Evolutionary conservation across 2,329 filamentous ascomycete species (phyloP).

Genomic region (Rhytidhysteron rufulum): DNA sequence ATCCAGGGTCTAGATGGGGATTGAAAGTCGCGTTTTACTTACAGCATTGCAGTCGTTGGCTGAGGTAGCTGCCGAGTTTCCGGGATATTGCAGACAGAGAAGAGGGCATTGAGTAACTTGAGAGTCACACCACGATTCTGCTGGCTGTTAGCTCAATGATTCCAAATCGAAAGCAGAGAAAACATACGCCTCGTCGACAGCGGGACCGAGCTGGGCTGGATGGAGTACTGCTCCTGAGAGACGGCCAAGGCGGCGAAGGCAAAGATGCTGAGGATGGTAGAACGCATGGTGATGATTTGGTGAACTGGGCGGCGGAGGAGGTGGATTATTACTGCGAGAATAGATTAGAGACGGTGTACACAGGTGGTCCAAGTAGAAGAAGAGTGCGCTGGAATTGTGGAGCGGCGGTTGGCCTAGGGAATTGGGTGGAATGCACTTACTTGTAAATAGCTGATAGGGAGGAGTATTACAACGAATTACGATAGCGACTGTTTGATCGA

Average conservation of each 20-base stretch:
- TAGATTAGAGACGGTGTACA: slow-evolving; percentile 3
- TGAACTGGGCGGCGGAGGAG: background rate
- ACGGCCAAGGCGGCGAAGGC: slow-evolving; percentile 51
- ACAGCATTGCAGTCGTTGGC: slow-evolving; percentile 67
- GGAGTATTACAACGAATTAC: slow-evolving; percentile 8
- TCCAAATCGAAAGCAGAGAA: background rate
- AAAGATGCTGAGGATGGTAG: slow-evolving; percentile 48
- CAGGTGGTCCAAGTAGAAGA: background rate
- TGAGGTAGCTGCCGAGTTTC: slow-evolving; percentile 40
- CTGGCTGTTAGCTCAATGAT: slow-evolving; percentile 14
- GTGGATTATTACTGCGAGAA: slow-evolving; percentile 4
- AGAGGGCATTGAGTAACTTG: slow-evolving; percentile 64
- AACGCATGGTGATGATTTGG: slow-evolving; percentile 38
- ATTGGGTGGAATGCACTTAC: slow-evolving; percentile 11
- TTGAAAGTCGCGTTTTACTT: slow-evolving; percentile 20
- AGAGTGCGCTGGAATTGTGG: background rate
- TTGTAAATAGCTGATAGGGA: too few species aligned
- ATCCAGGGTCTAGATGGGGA: background rate
- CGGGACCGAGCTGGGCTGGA: slow-evolving; percentile 61
- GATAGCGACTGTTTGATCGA: slow-evolving; percentile 5
- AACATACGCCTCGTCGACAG: slow-evolving; percentile 51
- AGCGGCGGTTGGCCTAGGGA: slow-evolving; percentile 10
- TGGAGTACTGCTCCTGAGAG: slow-evolving; percentile 49
- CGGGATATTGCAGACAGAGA: slow-evolving; percentile 64
- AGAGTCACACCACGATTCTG: slow-evolving; percentile 62